Evolutionary conservation across 192 early-diverging fungal genomes (phyloP).

Genomic region (Phlyctochytrium bullatum): DNA sequence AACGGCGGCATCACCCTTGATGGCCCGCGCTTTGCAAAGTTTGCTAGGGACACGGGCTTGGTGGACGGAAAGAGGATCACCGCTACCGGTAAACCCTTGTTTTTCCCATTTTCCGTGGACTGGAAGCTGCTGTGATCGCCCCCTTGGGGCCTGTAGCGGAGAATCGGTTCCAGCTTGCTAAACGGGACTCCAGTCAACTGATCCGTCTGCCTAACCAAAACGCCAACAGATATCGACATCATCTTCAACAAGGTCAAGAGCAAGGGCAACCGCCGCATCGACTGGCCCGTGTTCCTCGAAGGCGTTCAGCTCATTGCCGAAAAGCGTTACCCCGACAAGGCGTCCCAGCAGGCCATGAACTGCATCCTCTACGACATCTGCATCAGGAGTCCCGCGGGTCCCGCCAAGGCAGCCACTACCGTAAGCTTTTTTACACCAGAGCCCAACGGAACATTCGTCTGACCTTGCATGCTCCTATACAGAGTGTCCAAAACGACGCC

Average conservation of each 20-base stretch:
- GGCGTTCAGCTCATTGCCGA: slow-evolving; percentile 39
- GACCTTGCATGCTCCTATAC: neutral
- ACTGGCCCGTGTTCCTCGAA: slow-evolving; percentile 43
- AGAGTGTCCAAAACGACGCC: slow-evolving; percentile 37
- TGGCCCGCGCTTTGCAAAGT: slow-evolving; percentile 48
- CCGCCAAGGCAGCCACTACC: slow-evolving; percentile 11
- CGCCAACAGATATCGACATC: slow-evolving; percentile 54
- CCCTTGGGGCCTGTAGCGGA: neutral
- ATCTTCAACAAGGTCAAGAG: slow-evolving; percentile 59
- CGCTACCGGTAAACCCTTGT: too few relatives aligned
- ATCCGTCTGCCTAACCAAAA: too few relatives aligned
- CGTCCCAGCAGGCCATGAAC: slow-evolving; percentile 33
- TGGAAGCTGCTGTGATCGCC: neutral
- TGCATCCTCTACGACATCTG: slow-evolving; percentile 23
- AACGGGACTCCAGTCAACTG: slow-evolving; percentile 19
- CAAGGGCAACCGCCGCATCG: slow-evolving; percentile 44
- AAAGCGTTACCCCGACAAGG: slow-evolving; percentile 45
- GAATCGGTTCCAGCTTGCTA: neutral
- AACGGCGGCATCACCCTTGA: neutral
- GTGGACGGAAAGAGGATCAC: too few relatives aligned
- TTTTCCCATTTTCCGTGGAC: too few relatives aligned
- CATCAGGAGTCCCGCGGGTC: slow-evolving; percentile 8
- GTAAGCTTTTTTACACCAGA: too few relatives aligned
- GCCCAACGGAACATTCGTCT: neutral
- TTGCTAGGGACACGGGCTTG: slow-evolving; percentile 45